Percentiles rank a stretch among this genome's conserved stretches.
phyloP scores from a whole-genome alignment of 352 stramenopile genomes.

The Thalassiosira hispida region DNA sequence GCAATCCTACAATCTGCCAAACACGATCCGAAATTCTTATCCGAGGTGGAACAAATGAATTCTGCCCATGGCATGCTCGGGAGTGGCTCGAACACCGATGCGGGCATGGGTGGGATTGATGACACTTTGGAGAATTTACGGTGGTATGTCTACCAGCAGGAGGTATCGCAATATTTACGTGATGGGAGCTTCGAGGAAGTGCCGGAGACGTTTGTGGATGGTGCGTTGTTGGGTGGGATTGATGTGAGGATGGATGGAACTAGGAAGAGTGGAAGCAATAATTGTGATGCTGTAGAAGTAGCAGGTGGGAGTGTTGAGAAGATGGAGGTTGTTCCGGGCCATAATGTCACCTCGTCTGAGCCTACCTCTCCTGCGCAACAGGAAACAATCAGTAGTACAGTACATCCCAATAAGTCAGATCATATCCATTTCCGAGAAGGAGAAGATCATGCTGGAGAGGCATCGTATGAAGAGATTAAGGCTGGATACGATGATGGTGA shows the following conservation, averaged over 20 bases:
- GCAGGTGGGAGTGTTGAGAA: neutral
- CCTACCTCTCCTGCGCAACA: too few relatives aligned
- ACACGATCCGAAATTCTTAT: conserved; percentile 68
- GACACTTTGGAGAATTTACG: conserved; percentile 68
- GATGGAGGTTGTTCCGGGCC: neutral
- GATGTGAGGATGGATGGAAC: conserved; percentile 47
- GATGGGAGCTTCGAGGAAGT: conserved; percentile 46
- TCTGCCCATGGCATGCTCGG: conserved; percentile 56
- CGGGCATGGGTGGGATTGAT: conserved; percentile 79
- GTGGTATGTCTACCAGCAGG: conserved; percentile 85
- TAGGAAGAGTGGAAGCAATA: conserved; percentile 7
- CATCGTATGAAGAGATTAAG: conserved; percentile 72
- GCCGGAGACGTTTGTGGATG: conserved; percentile 50
- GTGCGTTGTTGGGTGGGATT: conserved; percentile 49
- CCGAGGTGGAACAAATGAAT: conserved; percentile 82
- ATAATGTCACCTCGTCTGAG: neutral
- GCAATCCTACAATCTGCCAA: conserved; percentile 59
- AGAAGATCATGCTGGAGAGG: conserved; percentile 73
- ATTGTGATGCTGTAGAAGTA: neutral
- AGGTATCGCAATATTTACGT: conserved; percentile 59
- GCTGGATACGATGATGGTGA: conserved; percentile 77
- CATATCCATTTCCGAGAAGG: conserved; percentile 71
- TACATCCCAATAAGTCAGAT: neutral
- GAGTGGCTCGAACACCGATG: conserved; percentile 70
- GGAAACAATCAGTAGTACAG: too few relatives aligned